phyloP scores from a whole-genome alignment of 2,329 filamentous ascomycete species.

The Colletotrichum godetiae region DNA sequence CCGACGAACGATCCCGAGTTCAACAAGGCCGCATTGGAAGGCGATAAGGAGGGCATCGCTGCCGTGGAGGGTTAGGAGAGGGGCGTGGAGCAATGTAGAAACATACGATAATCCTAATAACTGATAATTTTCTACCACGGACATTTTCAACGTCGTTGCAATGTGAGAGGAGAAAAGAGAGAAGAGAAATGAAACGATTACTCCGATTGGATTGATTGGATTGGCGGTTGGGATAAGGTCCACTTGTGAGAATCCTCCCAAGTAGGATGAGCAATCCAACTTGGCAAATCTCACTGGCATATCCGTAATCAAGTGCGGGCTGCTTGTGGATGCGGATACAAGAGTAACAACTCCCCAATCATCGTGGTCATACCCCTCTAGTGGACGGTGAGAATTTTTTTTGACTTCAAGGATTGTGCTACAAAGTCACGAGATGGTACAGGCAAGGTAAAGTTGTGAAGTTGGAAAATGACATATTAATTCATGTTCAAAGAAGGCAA shows the following conservation, averaged over 20 bases:
- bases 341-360: too few species aligned
- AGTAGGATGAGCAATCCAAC: background rate
- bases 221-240: background rate
- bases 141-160: background rate
- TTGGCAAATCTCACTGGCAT: background rate
- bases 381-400: too few species aligned
- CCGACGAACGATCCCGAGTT: constrained; percentile 47
- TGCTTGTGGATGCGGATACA: background rate
- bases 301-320: accelerated
- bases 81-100: background rate
- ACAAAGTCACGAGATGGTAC: accelerated
- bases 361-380: accelerated
- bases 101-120: background rate
- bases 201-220: background rate
- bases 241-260: background rate
- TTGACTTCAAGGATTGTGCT: too few species aligned
- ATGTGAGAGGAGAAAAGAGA: background rate
- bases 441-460: background rate
- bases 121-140: background rate
- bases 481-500: constrained; percentile 4
- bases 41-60: constrained; percentile 43
- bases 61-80: constrained; percentile 43
- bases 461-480: background rate
- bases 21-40: constrained; percentile 42
- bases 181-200: background rate